These are phyloP conservation scores for Thermothelomyces thermophilus DNA, from an alignment of 2,329 filamentous ascomycete species.

Conservation along the genomic window DNA sequence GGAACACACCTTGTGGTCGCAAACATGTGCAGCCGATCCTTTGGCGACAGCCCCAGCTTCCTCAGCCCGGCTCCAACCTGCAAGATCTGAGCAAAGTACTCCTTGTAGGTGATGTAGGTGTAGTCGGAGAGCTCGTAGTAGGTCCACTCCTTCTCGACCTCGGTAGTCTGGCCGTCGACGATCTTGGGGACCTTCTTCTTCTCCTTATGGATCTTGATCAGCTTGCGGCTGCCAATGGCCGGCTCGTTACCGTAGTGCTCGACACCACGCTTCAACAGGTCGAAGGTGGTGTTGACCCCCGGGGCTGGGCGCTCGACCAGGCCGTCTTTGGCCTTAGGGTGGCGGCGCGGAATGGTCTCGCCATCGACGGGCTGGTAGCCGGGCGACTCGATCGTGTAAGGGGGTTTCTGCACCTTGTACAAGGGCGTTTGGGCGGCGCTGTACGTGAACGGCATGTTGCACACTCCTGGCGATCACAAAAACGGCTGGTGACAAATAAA, in stretches of 20 bases:
- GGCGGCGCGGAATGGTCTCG: constrained; percentile 77
- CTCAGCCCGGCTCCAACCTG: constrained; percentile 67
- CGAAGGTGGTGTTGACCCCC: constrained; percentile 69
- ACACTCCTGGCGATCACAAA: background rate
- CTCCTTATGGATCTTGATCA: constrained; percentile 74
- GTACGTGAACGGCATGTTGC: constrained; percentile 31
- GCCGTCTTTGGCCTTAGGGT: constrained; percentile 63
- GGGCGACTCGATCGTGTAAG: constrained; percentile 67
- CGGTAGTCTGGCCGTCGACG: constrained; percentile 68
- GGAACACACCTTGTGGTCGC: constrained; percentile 65
- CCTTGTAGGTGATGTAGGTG: constrained; percentile 68
- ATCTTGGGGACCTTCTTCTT: constrained; percentile 86
- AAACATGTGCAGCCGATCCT: constrained; percentile 72
- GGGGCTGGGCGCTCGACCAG: constrained; percentile 60
- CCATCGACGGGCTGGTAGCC: constrained; percentile 63
- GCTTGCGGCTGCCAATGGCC: constrained; percentile 63
- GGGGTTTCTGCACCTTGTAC: constrained; percentile 58
- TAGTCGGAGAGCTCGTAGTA: constrained; percentile 80
- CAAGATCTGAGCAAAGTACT: constrained; percentile 66
- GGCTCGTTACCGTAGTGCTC: constrained; percentile 55
- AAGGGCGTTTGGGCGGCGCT: constrained; percentile 42
- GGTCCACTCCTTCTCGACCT: constrained; percentile 87
- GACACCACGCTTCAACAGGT: constrained; percentile 66
- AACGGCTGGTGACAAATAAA: no score
- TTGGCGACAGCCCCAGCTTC: constrained; percentile 61